phyloP scores from a whole-genome alignment of 208 protist genomes.

The Porcisia hertigi region DNA sequence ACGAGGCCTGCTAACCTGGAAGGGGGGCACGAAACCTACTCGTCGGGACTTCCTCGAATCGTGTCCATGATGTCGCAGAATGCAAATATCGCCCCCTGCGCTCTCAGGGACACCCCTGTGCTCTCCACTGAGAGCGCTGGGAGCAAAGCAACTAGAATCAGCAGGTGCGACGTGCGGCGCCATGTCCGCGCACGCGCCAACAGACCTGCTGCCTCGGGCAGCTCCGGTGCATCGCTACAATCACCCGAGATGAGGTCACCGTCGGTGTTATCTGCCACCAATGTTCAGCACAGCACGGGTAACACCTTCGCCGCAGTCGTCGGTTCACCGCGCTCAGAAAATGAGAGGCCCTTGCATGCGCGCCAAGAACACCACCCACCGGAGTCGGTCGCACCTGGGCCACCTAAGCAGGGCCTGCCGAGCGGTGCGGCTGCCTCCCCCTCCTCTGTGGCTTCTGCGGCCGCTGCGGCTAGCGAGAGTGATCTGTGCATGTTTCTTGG shows the following conservation, averaged over 20 bases:
- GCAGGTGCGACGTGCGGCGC: slow-evolving; percentile 12
- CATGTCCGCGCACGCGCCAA: slow-evolving; percentile 17
- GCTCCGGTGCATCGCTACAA: neutral
- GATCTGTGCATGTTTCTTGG: neutral
- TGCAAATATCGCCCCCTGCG: too few relatives aligned
- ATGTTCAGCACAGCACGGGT: slow-evolving; percentile 1
- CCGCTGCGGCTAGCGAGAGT: slow-evolving; percentile 1
- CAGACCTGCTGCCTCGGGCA: slow-evolving; percentile 1
- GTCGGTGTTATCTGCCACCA: neutral
- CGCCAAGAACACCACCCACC: neutral
- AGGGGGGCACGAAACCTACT: too few relatives aligned
- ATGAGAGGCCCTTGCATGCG: neutral
- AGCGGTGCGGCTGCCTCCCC: neutral
- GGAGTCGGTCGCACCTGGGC: neutral
- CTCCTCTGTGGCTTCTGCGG: neutral
- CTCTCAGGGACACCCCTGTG: too few relatives aligned
- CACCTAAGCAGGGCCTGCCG: neutral
- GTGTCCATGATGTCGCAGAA: too few relatives aligned
- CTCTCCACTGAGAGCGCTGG: too few relatives aligned
- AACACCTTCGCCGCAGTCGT: neutral
- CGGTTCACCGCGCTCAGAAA: neutral
- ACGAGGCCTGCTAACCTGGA: too few relatives aligned
- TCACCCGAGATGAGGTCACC: slow-evolving; percentile 1
- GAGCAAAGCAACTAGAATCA: too few relatives aligned
- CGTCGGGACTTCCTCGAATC: too few relatives aligned